Percentiles rank a stretch among this genome's conserved stretches.
phyloP scores from a whole-genome alignment of 1,284 basidiomycete species.

The Laetiporus sulphureus region DNA sequence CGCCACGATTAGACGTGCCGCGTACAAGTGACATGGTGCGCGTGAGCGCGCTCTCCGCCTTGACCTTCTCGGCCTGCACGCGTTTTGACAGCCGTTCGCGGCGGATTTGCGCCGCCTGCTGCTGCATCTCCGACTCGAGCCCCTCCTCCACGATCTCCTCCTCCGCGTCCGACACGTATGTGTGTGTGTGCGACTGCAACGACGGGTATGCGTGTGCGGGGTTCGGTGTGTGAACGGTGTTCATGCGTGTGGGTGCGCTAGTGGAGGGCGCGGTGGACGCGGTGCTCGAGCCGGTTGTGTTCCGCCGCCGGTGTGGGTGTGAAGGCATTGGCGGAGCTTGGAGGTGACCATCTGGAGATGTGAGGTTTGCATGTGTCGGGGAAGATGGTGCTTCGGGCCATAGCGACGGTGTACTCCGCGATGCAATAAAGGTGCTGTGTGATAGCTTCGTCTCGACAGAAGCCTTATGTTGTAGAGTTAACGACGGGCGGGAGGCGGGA shows the following conservation, averaged over 20 bases:
- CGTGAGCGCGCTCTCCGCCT: constrained; percentile 42
- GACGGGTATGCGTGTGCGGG: not conserved
- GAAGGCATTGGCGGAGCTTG: constrained; percentile 35
- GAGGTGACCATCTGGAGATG: constrained; percentile 45
- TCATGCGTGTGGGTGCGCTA: constrained; percentile 16
- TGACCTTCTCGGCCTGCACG: constrained; percentile 29
- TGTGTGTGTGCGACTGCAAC: constrained; percentile 8
- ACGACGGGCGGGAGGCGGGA: constrained; percentile 6
- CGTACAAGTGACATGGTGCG: constrained; percentile 24
- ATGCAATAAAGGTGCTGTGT: too few relatives aligned
- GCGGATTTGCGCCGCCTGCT: constrained; percentile 78
- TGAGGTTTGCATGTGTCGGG: constrained; percentile 18
- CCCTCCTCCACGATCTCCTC: constrained; percentile 22
- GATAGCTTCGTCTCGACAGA: constrained; percentile 45
- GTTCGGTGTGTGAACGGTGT: constrained; percentile 13
- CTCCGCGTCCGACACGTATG: constrained; percentile 19
- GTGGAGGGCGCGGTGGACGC: constrained; percentile 5
- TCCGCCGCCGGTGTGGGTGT: constrained; percentile 43
- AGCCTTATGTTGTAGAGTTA: constrained; percentile 27
- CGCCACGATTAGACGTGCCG: constrained; percentile 21
- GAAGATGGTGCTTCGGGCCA: constrained; percentile 17
- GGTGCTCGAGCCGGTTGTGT: constrained; percentile 40
- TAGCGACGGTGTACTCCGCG: too few relatives aligned
- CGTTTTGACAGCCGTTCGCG: constrained; percentile 69
- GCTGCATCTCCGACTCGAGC: constrained; percentile 64